Percentiles rank a stretch among this genome's conserved stretches.
Conservation (phyloP, 1,139 yeast genomes). For the Geotrichum aggregatum region DNA sequence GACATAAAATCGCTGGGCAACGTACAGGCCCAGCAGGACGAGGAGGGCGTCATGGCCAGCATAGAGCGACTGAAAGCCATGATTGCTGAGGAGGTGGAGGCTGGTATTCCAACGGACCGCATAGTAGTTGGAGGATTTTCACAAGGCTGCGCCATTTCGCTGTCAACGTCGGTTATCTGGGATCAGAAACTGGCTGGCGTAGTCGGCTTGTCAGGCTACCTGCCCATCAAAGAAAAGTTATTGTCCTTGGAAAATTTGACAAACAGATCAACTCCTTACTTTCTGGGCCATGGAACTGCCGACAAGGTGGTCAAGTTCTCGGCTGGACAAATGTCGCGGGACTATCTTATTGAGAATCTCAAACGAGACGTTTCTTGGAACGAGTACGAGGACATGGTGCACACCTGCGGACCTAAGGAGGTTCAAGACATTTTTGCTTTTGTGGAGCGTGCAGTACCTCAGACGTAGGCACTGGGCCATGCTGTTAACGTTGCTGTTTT, state of each 20-base stretch:
- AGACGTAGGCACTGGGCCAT: neutral
- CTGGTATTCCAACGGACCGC: conserved; percentile 63
- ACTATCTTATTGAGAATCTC: conserved; percentile 40
- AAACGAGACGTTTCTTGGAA: conserved; percentile 59
- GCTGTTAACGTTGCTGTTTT: neutral
- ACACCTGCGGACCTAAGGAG: conserved; percentile 67
- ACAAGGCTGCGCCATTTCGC: conserved; percentile 83
- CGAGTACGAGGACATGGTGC: conserved; percentile 60
- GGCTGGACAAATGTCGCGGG: conserved; percentile 47
- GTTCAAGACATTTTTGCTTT: conserved; percentile 55
- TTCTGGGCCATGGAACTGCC: conserved; percentile 80
- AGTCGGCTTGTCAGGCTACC: conserved; percentile 73
- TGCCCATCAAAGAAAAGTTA: conserved; percentile 49
- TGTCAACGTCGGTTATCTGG: conserved; percentile 45
- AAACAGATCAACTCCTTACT: conserved; percentile 68
- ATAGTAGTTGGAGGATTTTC: conserved; percentile 90
- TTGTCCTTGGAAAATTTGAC: conserved; percentile 31
- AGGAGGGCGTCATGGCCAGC: conserved; percentile 58
- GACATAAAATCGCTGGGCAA: conserved; percentile 61
- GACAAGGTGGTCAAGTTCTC: conserved; percentile 62
- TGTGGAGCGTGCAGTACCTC: conserved; percentile 39
- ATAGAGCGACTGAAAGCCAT: conserved; percentile 51
- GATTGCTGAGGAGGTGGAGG: conserved; percentile 58
- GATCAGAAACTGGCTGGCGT: conserved; percentile 74
- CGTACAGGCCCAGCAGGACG: conserved; percentile 50